Conservation (phyloP, 345 rosid genomes). For the Euclidium syriacum region DNA sequence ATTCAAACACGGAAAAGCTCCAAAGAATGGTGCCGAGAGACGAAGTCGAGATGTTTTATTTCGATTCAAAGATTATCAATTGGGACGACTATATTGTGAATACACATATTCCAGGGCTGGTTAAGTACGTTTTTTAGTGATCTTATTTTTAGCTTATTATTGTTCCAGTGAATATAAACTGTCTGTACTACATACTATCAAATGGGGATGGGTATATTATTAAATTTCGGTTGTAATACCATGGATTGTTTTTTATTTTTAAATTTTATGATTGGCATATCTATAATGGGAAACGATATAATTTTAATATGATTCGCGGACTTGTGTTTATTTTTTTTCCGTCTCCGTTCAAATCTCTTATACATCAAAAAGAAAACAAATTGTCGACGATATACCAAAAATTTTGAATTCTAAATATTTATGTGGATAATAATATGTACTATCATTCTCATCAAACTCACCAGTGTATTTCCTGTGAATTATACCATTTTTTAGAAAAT, state of each 20-base stretch:
- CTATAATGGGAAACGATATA: too few species aligned
- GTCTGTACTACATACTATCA: too few species aligned
- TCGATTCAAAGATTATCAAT: conserved; percentile 42
- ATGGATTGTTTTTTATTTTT: neutral
- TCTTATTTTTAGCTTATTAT: neutral
- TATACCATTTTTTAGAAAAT: too few species aligned
- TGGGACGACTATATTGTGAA: conserved; percentile 52
- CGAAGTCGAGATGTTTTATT: conserved; percentile 30
- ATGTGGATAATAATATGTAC: too few species aligned
- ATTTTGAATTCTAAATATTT: too few species aligned
- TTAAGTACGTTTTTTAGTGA: conserved; percentile 23
- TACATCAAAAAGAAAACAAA: too few species aligned
- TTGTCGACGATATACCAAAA: too few species aligned
- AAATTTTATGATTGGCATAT: neutral
- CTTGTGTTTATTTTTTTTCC: too few species aligned
- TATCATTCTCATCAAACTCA: too few species aligned
- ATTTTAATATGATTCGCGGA: too few species aligned
- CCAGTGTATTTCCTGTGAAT: too few species aligned
- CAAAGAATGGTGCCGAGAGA: neutral
- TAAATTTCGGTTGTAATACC: neutral
- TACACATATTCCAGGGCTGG: conserved; percentile 45
- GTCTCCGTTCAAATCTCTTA: too few species aligned
- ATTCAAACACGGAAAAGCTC: conserved; percentile 11
- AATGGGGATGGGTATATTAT: neutral
- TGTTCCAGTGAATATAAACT: neutral